A percentile compares a stretch with the other conserved stretches of the same genome.
phyloP scores from a whole-genome alignment of 176 grass and related monocot species.

The Zoysia japonica region DNA sequence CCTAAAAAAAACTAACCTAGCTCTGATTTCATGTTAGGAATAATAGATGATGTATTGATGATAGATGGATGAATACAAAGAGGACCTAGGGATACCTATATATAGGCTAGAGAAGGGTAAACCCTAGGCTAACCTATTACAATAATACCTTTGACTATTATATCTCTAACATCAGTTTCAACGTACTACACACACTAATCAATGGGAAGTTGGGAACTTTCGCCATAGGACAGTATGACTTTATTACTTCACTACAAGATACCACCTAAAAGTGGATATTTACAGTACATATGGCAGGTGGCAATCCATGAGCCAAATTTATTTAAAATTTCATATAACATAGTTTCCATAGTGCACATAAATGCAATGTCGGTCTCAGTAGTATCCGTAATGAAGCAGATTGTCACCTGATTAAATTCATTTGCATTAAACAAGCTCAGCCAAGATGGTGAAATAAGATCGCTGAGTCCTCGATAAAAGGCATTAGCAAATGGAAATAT shows the following conservation, averaged over 20 bases:
- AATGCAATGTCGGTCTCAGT: not conserved
- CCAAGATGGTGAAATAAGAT: constrained; percentile 92
- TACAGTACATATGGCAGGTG: too few species aligned
- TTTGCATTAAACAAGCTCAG: constrained; percentile 97
- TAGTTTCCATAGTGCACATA: too few species aligned
- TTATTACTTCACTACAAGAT: not conserved
- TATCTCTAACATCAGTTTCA: not conserved
- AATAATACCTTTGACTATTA: too few species aligned
- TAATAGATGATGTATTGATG: too few species aligned
- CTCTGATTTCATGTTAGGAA: too few species aligned
- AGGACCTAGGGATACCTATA: too few species aligned
- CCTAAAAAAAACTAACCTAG: too few species aligned
- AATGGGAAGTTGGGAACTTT: not conserved
- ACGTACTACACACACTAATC: not conserved
- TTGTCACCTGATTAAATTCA: constrained; percentile 97
- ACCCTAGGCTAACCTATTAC: too few species aligned
- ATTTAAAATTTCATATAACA: too few species aligned
- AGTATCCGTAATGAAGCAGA: constrained; percentile 7
- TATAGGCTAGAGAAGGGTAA: too few species aligned
- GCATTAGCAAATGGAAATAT: constrained; percentile 95
- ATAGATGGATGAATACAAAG: too few species aligned
- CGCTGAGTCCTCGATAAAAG: constrained; percentile 89
- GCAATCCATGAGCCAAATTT: not conserved
- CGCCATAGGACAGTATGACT: not conserved
- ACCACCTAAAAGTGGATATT: not conserved